Evolutionary conservation across 495 filamentous ascomycete genomes (phyloP), one percentile per base, ranked within the genome.

Genomic region (Aspergillus incahuasiensis): DNA sequence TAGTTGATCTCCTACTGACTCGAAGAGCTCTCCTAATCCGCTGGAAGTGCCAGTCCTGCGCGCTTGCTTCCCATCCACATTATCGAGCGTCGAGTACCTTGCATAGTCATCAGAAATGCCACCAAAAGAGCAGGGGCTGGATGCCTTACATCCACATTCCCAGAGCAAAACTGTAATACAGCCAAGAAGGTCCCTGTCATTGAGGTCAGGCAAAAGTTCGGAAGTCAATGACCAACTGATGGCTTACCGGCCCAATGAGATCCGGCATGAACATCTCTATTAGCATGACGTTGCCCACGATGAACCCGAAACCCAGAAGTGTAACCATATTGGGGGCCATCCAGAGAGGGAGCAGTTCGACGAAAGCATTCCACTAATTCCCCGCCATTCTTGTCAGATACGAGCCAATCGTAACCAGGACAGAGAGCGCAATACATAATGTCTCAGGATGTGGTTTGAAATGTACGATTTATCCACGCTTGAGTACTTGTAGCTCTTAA

Each of bases 291-390:
- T 98, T 97, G 45, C 74, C 82, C 13, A 98, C 74, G 60, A 98
- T 95, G 74, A 89, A 97, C 72, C 88, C 83, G 81, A 98, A 97
- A 54, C 94, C 94, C 20, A 98, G 68, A 8, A 98, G 83, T 60
- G 94, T 98, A 34, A 98, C 92, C 83, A 96, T 92, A 68, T 98
- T 98, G 7, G 94, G 94, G 12, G 95, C 95, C 30, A 98, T 79
- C 91, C 92, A 98, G 82, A 96, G 71, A 53, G 94, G 94, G 60
- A 98, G 71, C 30, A 97, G 69, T 68, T 96, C 84, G 57, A 97
- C 95, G 62, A 94, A 94, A 46, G 87, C 91, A 82, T 96, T 97
- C 94, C 94, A 98, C 92, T 97, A 56, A 52, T 30, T 16, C 28
- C 11, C 35, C 20, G 49, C 12, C 40, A 30, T 62, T 46, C 28